Evolutionary conservation across 2,329 filamentous ascomycete species (phyloP), one percentile per base, ranked within the genome.

Genomic region (Chalaropsis ovoidea): DNA sequence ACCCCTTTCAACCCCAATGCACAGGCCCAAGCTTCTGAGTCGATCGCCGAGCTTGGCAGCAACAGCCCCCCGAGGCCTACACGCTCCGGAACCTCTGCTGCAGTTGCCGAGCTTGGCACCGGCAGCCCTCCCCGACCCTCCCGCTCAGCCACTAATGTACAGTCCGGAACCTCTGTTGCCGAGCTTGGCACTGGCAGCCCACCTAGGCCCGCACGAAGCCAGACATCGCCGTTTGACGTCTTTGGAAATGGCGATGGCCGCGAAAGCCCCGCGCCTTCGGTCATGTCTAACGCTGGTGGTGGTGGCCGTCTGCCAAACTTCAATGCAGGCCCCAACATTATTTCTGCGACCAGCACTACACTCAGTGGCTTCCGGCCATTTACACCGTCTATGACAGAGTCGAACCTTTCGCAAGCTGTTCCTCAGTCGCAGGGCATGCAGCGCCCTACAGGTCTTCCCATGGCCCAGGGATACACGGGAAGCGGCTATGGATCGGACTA

Each of bases 161-260:
- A 27, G 69, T 68, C 42, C 67, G 68, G 39, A 47, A 61, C 11
- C 54, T 68, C n/a, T 2, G 17, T 19, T 19, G n/a, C n/a, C 17
- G 52, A 56, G 52, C 52, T 56, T 8, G 52, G 24, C 27, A n/a
- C 52, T 31, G 27, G 27, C 17, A 56, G 52, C 17, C 52, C 52
- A 8, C 52, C 52, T 6, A 27, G 52, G 65, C 71, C 8, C 62
- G 68, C 1, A 52, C 68, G 11, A 69, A 70, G 45, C 58, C 63
- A 67, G 62, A 65, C 66, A 2, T 62, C 62, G 7, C 52, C 62
- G 27, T 69, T 69, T 8, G 75, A 74, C 60, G 70, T 72, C 27
- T 69, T 73, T 2, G 75, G 72, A 47, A 72, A 73, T 61, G 70
- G 72, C 3, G 72, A 74, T 19, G 72, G 71, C 2, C 73, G 73